Percentiles rank a stretch among this genome's conserved stretches.
These are phyloP conservation scores for Grosmannia serpens DNA, from an alignment of 2,329 filamentous ascomycete genomes.

Conservation along the genomic window DNA sequence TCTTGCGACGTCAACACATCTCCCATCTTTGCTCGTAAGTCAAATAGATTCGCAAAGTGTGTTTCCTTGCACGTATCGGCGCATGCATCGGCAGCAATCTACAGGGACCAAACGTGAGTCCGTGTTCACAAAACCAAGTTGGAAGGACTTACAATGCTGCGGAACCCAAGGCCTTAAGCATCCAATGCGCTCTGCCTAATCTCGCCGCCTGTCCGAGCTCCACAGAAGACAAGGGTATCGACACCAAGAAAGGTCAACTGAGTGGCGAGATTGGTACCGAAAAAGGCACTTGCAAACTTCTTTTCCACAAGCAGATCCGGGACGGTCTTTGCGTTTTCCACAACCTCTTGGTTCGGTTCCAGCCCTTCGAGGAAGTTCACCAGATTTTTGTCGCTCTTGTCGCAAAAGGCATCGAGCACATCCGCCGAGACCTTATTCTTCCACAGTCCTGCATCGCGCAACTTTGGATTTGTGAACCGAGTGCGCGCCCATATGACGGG, in stretches of 20 bases:
- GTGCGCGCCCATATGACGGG: conserved; percentile 32
- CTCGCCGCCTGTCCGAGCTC: conserved; percentile 30
- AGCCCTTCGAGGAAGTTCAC: conserved; percentile 20
- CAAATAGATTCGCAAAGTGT: conserved; percentile 5
- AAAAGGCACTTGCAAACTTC: conserved; percentile 32
- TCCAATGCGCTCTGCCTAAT: conserved; percentile 15
- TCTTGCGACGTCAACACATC: not conserved
- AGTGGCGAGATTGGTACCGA: conserved; percentile 30
- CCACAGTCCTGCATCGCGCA: conserved; percentile 33
- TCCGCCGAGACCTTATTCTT: conserved; percentile 18
- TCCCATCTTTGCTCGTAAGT: conserved; percentile 4
- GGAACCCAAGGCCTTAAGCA: conserved; percentile 21
- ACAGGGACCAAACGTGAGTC: not conserved
- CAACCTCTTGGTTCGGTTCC: conserved; percentile 19
- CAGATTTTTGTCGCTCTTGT: conserved; percentile 27
- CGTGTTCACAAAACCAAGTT: not conserved
- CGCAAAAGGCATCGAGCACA: conserved; percentile 22
- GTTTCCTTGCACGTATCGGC: conserved; percentile 6
- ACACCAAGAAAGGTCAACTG: conserved; percentile 24
- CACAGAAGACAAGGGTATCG: conserved; percentile 34
- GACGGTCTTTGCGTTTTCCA: conserved; percentile 18
- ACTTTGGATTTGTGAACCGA: conserved; percentile 27
- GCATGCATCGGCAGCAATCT: conserved; percentile 2
- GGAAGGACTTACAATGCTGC: conserved; percentile 27
- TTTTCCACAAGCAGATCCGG: conserved; percentile 22